phyloP scores from a whole-genome alignment of 345 rosid genomes.

The Eucalyptus cladocalyx region DNA sequence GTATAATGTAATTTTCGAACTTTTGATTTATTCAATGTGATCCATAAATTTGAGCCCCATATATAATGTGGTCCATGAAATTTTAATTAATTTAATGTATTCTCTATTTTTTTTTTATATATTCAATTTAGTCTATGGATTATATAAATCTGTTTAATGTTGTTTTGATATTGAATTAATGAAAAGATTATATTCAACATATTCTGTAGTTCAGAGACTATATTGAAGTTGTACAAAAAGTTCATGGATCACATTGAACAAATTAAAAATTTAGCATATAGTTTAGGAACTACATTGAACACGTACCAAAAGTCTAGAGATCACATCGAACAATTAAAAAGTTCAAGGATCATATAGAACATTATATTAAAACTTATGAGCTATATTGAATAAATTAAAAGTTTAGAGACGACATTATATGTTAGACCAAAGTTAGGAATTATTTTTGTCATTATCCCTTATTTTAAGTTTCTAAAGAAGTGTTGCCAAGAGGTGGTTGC shows the following conservation, averaged over 20 bases:
- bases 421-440: no score
- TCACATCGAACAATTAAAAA: fast-evolving
- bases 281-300: fast-evolving
- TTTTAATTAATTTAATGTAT: no score
- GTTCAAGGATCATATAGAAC: no score
- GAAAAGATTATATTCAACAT: no score
- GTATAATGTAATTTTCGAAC: no score
- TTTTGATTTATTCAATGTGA: no score
- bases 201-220: no score
- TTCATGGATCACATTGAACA: fast-evolving
- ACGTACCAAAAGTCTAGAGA: fast-evolving
- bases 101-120: no score
- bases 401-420: fast-evolving
- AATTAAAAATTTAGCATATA: no score
- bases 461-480: background rate
- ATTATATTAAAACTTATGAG: fast-evolving
- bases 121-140: no score
- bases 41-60: fast-evolving
- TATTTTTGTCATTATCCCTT: fast-evolving
- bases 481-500: background rate
- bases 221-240: fast-evolving
- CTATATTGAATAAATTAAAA: fast-evolving
- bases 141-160: fast-evolving
- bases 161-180: no score
- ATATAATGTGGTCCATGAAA: no score